phyloP scores from a whole-genome alignment of 129 eudicot species.

The Flaveria linearis region DNA sequence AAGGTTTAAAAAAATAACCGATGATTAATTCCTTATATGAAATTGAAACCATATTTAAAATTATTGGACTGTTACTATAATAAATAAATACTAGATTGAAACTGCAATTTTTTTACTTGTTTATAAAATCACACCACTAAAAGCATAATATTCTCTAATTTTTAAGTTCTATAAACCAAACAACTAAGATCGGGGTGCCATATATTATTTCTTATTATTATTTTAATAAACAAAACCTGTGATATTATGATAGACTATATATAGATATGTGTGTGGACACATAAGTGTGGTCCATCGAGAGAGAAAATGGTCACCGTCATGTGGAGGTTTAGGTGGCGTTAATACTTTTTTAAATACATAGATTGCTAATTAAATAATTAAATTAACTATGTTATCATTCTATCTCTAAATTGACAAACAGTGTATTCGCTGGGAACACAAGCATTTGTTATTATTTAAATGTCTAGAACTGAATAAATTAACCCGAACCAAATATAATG shows the following conservation, averaged over 20 bases:
- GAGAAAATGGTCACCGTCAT: constrained; percentile 31
- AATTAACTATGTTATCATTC: constrained; percentile 1
- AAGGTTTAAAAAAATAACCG: too few species aligned
- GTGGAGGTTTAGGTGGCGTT: neutral
- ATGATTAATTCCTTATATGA: too few species aligned
- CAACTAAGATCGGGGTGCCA: neutral
- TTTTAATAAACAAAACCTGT: neutral
- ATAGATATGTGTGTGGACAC: neutral
- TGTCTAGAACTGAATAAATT: neutral
- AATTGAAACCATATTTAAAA: too few species aligned
- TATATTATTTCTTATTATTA: neutral
- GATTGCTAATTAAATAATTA: neutral
- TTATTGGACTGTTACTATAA: too few species aligned
- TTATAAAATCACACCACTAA: too few species aligned
- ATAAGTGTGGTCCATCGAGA: constrained; percentile 24
- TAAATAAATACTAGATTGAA: too few species aligned
- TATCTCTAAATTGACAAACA: neutral
- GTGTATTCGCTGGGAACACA: neutral
- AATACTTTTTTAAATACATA: neutral
- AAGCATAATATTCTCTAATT: too few species aligned
- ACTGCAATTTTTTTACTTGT: too few species aligned
- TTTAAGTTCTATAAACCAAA: too few species aligned
- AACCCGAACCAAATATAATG: neutral
- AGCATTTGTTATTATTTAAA: neutral
- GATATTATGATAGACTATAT: constrained; percentile 11